phyloP scores from a whole-genome alignment of 1,139 yeast genomes.

The Saccharomyces hybrid region DNA sequence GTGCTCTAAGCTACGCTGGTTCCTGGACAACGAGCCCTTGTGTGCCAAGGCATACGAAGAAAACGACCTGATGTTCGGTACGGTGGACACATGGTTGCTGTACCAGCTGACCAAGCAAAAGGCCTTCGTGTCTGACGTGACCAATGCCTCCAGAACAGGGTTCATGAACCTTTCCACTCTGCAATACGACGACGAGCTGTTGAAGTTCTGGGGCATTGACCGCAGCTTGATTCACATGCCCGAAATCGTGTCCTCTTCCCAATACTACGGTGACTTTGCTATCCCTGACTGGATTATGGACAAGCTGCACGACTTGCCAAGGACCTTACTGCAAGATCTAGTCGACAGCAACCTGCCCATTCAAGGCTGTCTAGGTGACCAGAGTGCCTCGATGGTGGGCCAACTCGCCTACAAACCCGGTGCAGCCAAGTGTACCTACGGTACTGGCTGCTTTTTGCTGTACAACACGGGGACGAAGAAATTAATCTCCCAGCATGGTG shows the following conservation, averaged over 20 bases:
- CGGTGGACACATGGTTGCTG: constrained; percentile 90
- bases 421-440: constrained; percentile 92
- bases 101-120: constrained; percentile 73
- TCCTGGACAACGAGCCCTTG: constrained; percentile 69
- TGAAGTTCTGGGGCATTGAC: constrained; percentile 75
- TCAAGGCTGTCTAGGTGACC: constrained; percentile 91
- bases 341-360: constrained; percentile 51
- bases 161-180: constrained; percentile 76
- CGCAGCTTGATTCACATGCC: constrained; percentile 64
- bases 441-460: constrained; percentile 88
- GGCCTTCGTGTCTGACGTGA: constrained; percentile 73
- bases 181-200: constrained; percentile 68
- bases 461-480: constrained; percentile 75
- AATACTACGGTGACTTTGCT: constrained; percentile 64
- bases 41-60: constrained; percentile 62
- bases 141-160: constrained; percentile 88
- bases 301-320: constrained; percentile 34
- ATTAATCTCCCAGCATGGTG: constrained; percentile 66
- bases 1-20: constrained; percentile 85
- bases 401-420: constrained; percentile 81
- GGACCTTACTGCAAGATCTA: constrained; percentile 12
- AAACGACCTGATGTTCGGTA: constrained; percentile 84
- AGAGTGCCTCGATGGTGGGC: constrained; percentile 88
- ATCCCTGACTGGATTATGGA: constrained; percentile 53
- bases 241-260: constrained; percentile 71